Conservation (phyloP, 2,329 filamentous ascomycete genomes). For the Chaetomiaceae sp. region DNA sequence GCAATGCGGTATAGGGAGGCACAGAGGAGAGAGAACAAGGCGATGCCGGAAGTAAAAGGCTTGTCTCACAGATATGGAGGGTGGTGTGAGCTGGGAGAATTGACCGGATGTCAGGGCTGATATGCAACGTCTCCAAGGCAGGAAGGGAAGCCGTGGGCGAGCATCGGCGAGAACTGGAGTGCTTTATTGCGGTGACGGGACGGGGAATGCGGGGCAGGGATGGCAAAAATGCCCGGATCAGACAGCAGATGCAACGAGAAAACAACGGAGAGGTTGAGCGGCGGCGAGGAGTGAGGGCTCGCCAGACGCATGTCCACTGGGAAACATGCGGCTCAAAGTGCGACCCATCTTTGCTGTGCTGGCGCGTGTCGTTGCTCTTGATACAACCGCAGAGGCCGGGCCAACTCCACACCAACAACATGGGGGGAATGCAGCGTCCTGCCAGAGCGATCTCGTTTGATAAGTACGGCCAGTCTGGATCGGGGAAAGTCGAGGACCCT, state of each 20-base stretch:
- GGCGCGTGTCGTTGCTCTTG: slow-evolving; percentile 79
- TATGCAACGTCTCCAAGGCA: slow-evolving; percentile 42
- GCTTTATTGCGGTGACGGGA: slow-evolving; percentile 56
- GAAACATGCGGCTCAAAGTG: slow-evolving; percentile 63
- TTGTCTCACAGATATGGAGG: slow-evolving; percentile 32
- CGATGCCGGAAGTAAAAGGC: slow-evolving; percentile 29
- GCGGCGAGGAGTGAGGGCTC: slow-evolving; percentile 41
- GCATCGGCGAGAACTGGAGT: slow-evolving; percentile 56
- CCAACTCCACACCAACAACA: slow-evolving; percentile 55
- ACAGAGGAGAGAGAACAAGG: slow-evolving; percentile 14
- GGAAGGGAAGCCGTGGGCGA: slow-evolving; percentile 40
- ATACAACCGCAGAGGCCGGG: slow-evolving; percentile 57
- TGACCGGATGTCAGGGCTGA: slow-evolving; percentile 36
- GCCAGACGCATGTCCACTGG: slow-evolving; percentile 49
- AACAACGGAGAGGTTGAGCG: slow-evolving; percentile 33
- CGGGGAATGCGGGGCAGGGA: slow-evolving; percentile 44
- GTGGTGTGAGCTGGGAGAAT: slow-evolving; percentile 35
- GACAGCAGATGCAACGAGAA: slow-evolving; percentile 29
- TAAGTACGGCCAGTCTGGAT: slow-evolving; percentile 23
- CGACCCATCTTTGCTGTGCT: slow-evolving; percentile 82
- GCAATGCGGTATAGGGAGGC: slow-evolving; percentile 24
- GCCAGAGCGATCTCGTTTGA: slow-evolving; percentile 43
- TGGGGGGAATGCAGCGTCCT: slow-evolving; percentile 39
- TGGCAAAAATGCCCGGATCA: slow-evolving; percentile 37
- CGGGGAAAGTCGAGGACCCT: slow-evolving; percentile 19